Evolutionary conservation across 2,329 filamentous ascomycete genomes (phyloP), one percentile per base, ranked within the genome.

Genomic region (Aureobasidium sp.): DNA sequence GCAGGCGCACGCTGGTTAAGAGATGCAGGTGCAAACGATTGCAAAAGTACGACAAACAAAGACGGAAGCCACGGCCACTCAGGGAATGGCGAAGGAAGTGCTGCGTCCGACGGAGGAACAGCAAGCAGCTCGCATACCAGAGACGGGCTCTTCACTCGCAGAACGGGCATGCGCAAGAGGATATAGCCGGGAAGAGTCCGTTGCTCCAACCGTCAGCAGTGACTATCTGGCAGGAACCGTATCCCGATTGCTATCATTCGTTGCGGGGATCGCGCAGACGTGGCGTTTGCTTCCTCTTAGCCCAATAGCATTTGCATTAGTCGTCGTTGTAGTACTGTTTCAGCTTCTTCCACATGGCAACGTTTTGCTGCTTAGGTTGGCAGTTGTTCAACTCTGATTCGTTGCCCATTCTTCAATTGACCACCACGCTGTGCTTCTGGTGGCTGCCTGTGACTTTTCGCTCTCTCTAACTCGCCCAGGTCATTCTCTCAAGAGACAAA

Each of bases 241-340:
- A 16, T 47, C 21, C 53, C 53, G 54, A 59, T 49, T 49, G 25
- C 53, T 36, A 44, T 11, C 13, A 41, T 27, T 41, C 39, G 34
- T 50, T 59, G 57, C 57, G 57, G 44, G 45, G 57, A 59, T 34
- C 32, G 57, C 16, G 34, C 45, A 41, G 44, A 34, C 45, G 59
- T 61, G 59, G 59, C 59, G 59, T 61, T 55, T 61, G 59, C 59
- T 55, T 61, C 41, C 59, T 55, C 49, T 36, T 59, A 50, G 57
- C 29, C 48, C 50, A 45, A 36, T 61, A 61, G 49, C 49, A 25
- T 47, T 42, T 61, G 58, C 58, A 61, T 61, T 61, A 61, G 58
- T 61, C 48, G 45, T 60, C 58, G 58, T 60, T 52, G 58, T 50
- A 50, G 47, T 61, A 61, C 58, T 53, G 37, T 50, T 61, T 61